phyloP scores from a whole-genome alignment of 108 stramenopile genomes.

The Mediolabrus comicus region DNA sequence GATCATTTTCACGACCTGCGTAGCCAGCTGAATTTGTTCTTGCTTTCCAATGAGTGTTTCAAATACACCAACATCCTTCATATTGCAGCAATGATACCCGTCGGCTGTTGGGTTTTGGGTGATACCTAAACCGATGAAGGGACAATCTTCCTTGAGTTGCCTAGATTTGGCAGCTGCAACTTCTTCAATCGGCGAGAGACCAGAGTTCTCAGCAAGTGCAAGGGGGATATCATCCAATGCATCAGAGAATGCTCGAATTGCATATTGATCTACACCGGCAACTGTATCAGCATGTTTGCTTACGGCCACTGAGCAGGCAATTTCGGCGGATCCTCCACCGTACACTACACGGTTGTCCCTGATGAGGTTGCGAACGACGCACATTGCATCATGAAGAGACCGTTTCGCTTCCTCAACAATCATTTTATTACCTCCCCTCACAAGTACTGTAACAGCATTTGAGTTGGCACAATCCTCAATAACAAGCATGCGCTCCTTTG shows the following conservation, averaged over 20 bases:
- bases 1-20: constrained; percentile 99
- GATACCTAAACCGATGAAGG: constrained; percentile 92
- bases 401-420: constrained; percentile 99
- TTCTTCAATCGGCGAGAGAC: constrained; percentile 95
- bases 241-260: constrained; percentile 98
- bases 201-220: constrained; percentile 98
- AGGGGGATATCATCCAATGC: constrained; percentile 99
- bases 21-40: constrained; percentile 97
- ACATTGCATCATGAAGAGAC: constrained; percentile 99
- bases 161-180: constrained; percentile 94
- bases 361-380: constrained; percentile 98
- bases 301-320: constrained; percentile 96
- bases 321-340: constrained; percentile 98
- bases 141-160: constrained; percentile 88
- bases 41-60: constrained; percentile 99
- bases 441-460: constrained; percentile 96
- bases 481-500: constrained; percentile 95
- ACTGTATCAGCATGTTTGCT: constrained; percentile 91
- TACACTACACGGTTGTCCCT: constrained; percentile 97
- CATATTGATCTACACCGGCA: constrained; percentile 96
- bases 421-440: constrained; percentile 99
- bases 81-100: constrained; percentile 79
- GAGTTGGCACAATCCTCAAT: constrained; percentile 96
- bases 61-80: constrained; percentile 96
- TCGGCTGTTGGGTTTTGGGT: constrained; percentile 60